Evolutionary conservation across 371 early-diverging fungal species (phyloP), one percentile per base, ranked within the genome.

Genomic region (Rhizopus arrhizus): DNA sequence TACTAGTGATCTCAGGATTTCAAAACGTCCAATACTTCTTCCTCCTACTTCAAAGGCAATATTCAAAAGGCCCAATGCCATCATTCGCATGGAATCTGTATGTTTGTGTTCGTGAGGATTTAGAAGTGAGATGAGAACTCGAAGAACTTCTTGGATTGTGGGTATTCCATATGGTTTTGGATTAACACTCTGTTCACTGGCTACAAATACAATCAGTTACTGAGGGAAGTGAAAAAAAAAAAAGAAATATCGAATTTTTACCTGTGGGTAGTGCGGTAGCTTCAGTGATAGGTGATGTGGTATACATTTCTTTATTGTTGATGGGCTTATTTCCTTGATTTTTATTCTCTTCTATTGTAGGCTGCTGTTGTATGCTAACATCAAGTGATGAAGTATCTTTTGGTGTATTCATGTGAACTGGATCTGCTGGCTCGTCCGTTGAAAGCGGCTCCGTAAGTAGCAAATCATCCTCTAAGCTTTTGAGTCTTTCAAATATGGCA

Each of bases 91-190:
- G 0, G 95, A 89, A 66, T 98, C 96, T 0, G 96, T 95, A 68
- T 96, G 94, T 50, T 90, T 89, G 59, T 89, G 83, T 64, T 95
- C 93, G 35, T 89, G 87, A 8, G 97, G 96, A 66, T 98, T 94
- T 35, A 94, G 77, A 13, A 98, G 76, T 3, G 94, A 91, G 28
- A 93, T 90, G 8, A 98, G 78, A 0, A 96, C 96, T 4, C 97
- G 88, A 7, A 95, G 74, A 7, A 95, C 80, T 67, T 97, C 98
- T 9, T 89, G 83, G 33, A 93, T 90, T 2, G 96, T 89, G 2
- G 95, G 94, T 42, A 94, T 71, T 4, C 95, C 95, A 62, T 88
- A 89, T 5, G 85, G 76, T 28, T 76, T 73, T 56, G 81, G 77
- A 15, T 72, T 51, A 28, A 58, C 38, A 2, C n/a, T 48, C 15